A percentile compares a stretch with the other conserved stretches of the same genome.
Conservation (phyloP, 2,329 filamentous ascomycete genomes). For the Penicillium occitanis region DNA sequence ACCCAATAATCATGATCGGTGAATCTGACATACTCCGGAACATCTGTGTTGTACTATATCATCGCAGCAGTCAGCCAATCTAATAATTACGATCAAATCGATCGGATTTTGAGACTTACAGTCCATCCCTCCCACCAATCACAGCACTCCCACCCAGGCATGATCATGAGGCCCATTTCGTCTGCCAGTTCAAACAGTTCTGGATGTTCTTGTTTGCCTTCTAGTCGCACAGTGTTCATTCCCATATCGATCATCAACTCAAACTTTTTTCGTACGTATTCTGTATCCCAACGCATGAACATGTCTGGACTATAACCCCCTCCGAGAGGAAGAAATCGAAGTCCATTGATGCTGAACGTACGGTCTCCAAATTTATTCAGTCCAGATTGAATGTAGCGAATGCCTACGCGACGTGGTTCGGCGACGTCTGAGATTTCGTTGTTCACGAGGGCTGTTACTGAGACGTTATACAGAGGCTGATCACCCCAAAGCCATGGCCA, state of each 20-base stretch:
- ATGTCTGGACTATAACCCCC: conserved; percentile 62
- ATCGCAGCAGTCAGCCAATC: conserved; percentile 7
- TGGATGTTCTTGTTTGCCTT: conserved; percentile 65
- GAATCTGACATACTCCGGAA: conserved; percentile 48
- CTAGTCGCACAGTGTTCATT: conserved; percentile 62
- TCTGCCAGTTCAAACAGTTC: conserved; percentile 61
- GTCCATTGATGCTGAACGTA: conserved; percentile 56
- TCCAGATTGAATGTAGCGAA: conserved; percentile 54
- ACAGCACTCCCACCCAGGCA: conserved; percentile 66
- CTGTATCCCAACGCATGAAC: conserved; percentile 58
- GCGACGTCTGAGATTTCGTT: conserved; percentile 36
- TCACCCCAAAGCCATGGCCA: conserved; percentile 62
- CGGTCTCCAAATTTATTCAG: conserved; percentile 57
- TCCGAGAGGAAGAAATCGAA: conserved; percentile 61
- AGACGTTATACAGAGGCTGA: conserved; percentile 53
- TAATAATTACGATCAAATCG: too few relatives aligned
- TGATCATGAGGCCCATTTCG: conserved; percentile 59
- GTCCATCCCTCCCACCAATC: conserved; percentile 67
- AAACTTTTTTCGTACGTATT: conserved; percentile 52
- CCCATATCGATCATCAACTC: conserved; percentile 60
- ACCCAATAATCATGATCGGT: conserved; percentile 55
- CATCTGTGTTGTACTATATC: conserved; percentile 57
- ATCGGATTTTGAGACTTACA: conserved; percentile 23
- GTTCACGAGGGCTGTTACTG: conserved; percentile 31
- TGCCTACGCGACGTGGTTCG: conserved; percentile 48